Base-by-base conservation (phyloP, 2,329 filamentous ascomycete genomes). In the Penicillium corylophilum region DNA sequence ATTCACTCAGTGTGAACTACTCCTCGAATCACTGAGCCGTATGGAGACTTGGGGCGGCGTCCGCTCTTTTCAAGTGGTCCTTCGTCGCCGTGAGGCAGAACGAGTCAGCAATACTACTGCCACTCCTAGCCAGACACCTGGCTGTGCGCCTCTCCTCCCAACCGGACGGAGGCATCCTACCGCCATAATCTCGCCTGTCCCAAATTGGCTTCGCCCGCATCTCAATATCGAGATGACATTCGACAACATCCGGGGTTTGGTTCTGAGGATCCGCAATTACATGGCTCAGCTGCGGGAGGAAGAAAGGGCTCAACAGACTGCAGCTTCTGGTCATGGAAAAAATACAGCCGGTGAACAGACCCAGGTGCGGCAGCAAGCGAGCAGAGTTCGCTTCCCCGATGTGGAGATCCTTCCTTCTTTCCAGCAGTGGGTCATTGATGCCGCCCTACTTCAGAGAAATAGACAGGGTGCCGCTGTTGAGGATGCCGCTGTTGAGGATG, bases 31-130 rank as follows among this genome's bases (percentile, higher is more conserved):
- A 59, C 80, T 90, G 35, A 68, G 76, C 9, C 78, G 82, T 0
- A 80, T 91, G 43, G 78, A 86, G 56, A 70, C 72, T 0, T 90
- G 87, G 87, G 79, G 78, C 0, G 73, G 81, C 2, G 77, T 87
- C 4, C 70, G 74, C 22, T 75, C 77, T 59, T 90, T 87, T 82
- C 78, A 81, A 1, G 70, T 90, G 6, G 55, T 50, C 5, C 56
- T 63, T 4, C 57, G 61, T 8, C 61, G 61, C 1, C 59, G 61
- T 5, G 61, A n/a, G n/a, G n/a, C n/a, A n/a, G n/a, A n/a, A n/a
- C n/a, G n/a, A n/a, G n/a, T n/a, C n/a, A n/a, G n/a, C n/a, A n/a
- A n/a, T n/a, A n/a, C n/a, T n/a, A n/a, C n/a, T n/a, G n/a, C n/a
- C n/a, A n/a, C n/a, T n/a, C n/a, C n/a, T n/a, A n/a, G 54, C 35